Base-by-base conservation (phyloP, 2,329 filamentous ascomycete species). In the Microcera coccophila region DNA sequence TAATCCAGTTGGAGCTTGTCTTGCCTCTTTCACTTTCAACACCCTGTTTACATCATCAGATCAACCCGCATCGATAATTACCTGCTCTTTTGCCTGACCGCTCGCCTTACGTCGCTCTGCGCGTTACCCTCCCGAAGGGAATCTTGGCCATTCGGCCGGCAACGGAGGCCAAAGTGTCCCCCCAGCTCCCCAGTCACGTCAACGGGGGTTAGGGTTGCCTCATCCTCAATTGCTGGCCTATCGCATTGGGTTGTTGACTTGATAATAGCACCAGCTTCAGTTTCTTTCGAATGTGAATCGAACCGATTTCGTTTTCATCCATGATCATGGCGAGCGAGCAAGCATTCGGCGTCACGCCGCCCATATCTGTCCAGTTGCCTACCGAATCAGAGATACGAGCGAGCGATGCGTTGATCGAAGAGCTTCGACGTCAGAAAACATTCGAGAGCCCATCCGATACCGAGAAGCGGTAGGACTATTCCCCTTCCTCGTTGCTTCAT, bases 371-470 rank as follows among this genome's bases (percentile, higher is more conserved):
- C 11, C 73, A 76, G 17, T 74, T 90, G 18, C 93, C 93, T 4
- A 93, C 85, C 1, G 78, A 85, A 42, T 71, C 78, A 28, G 91
- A 98, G 64, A 79, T 85, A 43, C 76, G 84, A 51, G 79, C 85
- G 38, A 94, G 88, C 57, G 83, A 89, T 53, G 75, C 83, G 42
- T 78, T 98, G 34, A 78, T 95, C 43, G 81, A 87, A 42, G 90
- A 96, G 67, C 72, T 98, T 48, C 89, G 89, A 63, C 76, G 76
- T 31, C 87, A 96, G 68, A 91, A 94, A 68, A 95, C 93, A 39
- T 98, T 95, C 58, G 93, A 97, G 67, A 81, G 80, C 39, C 78
- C 82, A 12, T 76, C 87, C 33, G 93, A 94, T 62, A 95, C 88
- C 3, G 78, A 88, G 49, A 89, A 87, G 64, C 84, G 90, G 87